Evolutionary conservation across 2,329 filamentous ascomycete genomes (phyloP).

Genomic region (Biscogniauxia mediterranea): DNA sequence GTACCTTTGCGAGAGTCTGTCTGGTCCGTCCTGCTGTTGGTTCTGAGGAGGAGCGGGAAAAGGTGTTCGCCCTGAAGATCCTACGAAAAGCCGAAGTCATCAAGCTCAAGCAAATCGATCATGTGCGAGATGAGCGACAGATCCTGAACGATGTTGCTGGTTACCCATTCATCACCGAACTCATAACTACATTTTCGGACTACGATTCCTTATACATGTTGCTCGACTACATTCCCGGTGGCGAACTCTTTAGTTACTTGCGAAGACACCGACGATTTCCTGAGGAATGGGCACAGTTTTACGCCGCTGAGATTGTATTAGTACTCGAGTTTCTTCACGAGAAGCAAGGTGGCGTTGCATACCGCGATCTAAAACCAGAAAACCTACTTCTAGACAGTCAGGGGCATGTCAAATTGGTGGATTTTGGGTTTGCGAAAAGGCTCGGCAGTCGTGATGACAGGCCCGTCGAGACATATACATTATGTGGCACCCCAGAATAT

Average conservation of each 20-base stretch:
- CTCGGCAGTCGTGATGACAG: constrained; percentile 55
- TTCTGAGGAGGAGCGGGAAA: constrained; percentile 51
- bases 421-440: constrained; percentile 83
- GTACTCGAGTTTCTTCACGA: constrained; percentile 81
- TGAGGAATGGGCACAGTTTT: constrained; percentile 75
- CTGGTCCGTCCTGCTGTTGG: constrained; percentile 65
- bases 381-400: constrained; percentile 76
- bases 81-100: constrained; percentile 71
- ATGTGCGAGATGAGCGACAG: constrained; percentile 79
- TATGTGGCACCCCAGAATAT: constrained; percentile 83
- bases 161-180: constrained; percentile 79
- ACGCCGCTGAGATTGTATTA: constrained; percentile 79
- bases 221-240: constrained; percentile 79
- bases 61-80: constrained; percentile 81
- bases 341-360: constrained; percentile 72
- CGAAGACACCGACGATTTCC: constrained; percentile 76
- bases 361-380: constrained; percentile 79
- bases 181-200: constrained; percentile 78
- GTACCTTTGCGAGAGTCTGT: constrained; percentile 81
- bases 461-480: constrained; percentile 71
- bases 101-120: constrained; percentile 81
- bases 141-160: constrained; percentile 75
- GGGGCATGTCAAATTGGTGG: constrained; percentile 78
- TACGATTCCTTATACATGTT: constrained; percentile 78
- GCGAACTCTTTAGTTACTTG: constrained; percentile 82